phyloP scores from a whole-genome alignment of 768 basidiomycete genomes.

The Serendipita sp. region DNA sequence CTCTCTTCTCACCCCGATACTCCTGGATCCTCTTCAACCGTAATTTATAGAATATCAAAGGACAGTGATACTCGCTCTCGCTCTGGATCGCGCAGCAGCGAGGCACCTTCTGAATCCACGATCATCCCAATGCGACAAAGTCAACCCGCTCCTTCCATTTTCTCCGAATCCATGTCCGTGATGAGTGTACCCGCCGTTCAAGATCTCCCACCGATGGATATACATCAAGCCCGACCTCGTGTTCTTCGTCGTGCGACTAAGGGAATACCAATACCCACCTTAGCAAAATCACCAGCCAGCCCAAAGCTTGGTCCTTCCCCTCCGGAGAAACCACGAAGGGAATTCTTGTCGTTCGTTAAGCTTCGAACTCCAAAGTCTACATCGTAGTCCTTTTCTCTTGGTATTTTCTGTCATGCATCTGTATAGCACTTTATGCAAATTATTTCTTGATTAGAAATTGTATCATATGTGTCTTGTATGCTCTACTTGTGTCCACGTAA shows the following conservation, averaged over 20 bases:
- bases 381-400: background rate
- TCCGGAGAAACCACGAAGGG: background rate
- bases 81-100: background rate
- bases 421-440: background rate
- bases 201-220: background rate
- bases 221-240: background rate
- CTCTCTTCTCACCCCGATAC: background rate
- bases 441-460: background rate
- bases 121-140: background rate
- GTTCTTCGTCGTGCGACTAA: background rate
- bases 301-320: background rate
- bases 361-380: background rate
- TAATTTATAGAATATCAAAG: background rate
- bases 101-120: background rate
- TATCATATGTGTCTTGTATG: background rate
- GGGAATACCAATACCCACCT: background rate
- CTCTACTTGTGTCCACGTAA: too few species aligned
- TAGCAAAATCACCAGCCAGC: background rate
- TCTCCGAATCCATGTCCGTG: conserved; percentile 4
- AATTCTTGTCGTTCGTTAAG: conserved; percentile 2
- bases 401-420: background rate
- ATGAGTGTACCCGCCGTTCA: conserved; percentile 2
- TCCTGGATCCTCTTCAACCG: background rate
- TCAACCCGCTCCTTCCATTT: background rate
- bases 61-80: background rate